These are phyloP conservation scores for Heliamphora pulchella DNA, from an alignment of 179 eudicot genomes.

Conservation along the genomic window DNA sequence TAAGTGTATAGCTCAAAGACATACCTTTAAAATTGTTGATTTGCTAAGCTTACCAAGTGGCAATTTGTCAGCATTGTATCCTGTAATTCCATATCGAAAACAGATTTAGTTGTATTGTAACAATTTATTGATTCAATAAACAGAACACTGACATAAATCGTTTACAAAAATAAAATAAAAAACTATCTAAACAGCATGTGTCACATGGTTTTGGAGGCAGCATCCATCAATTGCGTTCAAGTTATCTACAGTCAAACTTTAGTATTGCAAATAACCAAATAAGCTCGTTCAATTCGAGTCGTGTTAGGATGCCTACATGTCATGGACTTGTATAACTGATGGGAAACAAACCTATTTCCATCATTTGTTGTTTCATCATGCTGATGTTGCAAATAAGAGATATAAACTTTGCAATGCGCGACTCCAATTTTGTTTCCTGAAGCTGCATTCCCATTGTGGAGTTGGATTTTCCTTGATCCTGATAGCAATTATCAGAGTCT, in stretches of 20 bases:
- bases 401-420: slow-evolving; percentile 69
- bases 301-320: background rate
- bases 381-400: slow-evolving; percentile 90
- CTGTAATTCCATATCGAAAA: slow-evolving; percentile 30
- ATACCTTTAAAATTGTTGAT: slow-evolving; percentile 79
- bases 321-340: background rate
- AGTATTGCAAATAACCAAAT: background rate
- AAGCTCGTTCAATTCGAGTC: background rate
- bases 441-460: slow-evolving; percentile 36
- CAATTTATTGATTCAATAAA: background rate
- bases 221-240: background rate
- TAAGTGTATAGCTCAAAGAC: slow-evolving; percentile 12
- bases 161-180: background rate
- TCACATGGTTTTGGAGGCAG: background rate
- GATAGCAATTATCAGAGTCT: slow-evolving; percentile 16
- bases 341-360: slow-evolving; percentile 72
- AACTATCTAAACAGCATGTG: background rate
- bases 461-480: slow-evolving; percentile 44
- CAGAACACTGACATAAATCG: background rate
- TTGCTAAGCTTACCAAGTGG: slow-evolving; percentile 97
- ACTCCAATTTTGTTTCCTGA: slow-evolving; percentile 69
- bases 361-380: slow-evolving; percentile 99
- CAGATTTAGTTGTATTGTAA: background rate
- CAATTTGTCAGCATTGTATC: slow-evolving; percentile 94
- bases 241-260: background rate